A percentile compares a stretch with the other conserved stretches of the same genome.
Conservation (phyloP, 768 basidiomycete species). For the Leccinum disarticulatum region DNA sequence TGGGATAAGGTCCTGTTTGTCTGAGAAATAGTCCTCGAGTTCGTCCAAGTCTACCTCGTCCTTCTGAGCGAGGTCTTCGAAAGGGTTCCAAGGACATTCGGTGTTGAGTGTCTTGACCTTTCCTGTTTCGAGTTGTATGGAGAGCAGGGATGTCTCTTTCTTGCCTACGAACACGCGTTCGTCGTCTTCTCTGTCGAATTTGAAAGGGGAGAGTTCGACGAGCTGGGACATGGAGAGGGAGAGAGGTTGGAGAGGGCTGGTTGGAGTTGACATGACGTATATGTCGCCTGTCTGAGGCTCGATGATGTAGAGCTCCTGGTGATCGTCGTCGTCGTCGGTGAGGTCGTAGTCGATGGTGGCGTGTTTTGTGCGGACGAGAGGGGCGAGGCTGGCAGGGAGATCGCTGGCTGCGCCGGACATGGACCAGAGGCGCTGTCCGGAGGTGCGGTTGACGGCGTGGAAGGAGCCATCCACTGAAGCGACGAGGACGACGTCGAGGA, state of each 20-base stretch:
- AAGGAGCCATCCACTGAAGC: conserved; percentile 94
- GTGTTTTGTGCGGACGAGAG: conserved; percentile 74
- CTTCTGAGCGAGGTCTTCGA: conserved; percentile 48
- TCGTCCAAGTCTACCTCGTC: conserved; percentile 57
- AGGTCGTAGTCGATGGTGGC: conserved; percentile 55
- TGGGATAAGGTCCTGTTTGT: conserved; percentile 25
- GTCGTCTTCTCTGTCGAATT: conserved; percentile 58
- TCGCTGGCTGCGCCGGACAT: conserved; percentile 61
- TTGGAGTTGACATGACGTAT: conserved; percentile 74
- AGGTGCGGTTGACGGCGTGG: conserved; percentile 88
- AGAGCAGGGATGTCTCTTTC: conserved; percentile 81
- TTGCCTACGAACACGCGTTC: conserved; percentile 82
- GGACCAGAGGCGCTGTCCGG: conserved; percentile 84
- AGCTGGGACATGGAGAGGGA: conserved; percentile 91
- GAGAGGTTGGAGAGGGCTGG: conserved; percentile 76
- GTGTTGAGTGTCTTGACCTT: conserved; percentile 73
- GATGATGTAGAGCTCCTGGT: conserved; percentile 84
- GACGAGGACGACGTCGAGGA: conserved; percentile 83
- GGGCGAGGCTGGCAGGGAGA: conserved; percentile 57
- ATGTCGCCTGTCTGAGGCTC: conserved; percentile 95
- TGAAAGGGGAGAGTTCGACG: conserved; percentile 84
- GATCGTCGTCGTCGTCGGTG: conserved; percentile 48
- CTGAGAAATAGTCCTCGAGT: conserved; percentile 49
- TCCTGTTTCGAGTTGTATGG: conserved; percentile 79
- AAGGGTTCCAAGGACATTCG: conserved; percentile 77